Evolutionary conservation across 768 basidiomycete species (phyloP), one percentile per base, ranked within the genome.

Genomic region (Lentinula sp.): DNA sequence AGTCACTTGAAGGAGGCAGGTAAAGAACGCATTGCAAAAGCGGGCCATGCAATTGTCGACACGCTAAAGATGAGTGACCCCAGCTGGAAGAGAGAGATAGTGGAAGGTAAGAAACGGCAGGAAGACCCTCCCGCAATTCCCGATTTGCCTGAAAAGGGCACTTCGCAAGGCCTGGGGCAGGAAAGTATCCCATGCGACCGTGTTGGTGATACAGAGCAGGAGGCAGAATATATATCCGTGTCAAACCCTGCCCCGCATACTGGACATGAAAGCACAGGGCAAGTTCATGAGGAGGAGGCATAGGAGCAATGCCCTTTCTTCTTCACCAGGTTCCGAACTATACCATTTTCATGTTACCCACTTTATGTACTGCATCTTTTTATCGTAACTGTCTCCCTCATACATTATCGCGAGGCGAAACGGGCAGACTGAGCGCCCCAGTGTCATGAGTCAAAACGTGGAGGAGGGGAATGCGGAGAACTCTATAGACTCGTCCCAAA

Each of bases 191-290:
- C 62, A 59, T 60, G n/a, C 18, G 39, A 16, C n/a, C 37, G 46
- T 18, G 50, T 37, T n/a, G 41, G 18, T 45, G 23, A 35, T 18
- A 52, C 16, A 48, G 48, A 46, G 16, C 9, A 43, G 5, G 42
- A 43, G 42, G 13, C 39, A 57, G 32, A n/a, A 39, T 23, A 13
- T 1, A 1, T 9, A 4, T n/a, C 46, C 8, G n/a, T 0, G 18
- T 93, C 90, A 50, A 94, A 79, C 3, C 89, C 87, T 10, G 91
- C 92, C 72, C 85, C 85, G 70, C 42, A 18, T 3, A 15, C 13
- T 15, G 16, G n/a, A 16, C 42, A 28, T 28, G 28, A 28, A 3
- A 43, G 16, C 6, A 18, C 16, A 6, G 42, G 6, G n/a, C 0
- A 43, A 43, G 16, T 39, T 13, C 7, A 5, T 39, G 2, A 0